Evolutionary conservation across 352 stramenopile species (phyloP).

Genomic region (Phytophthora pini): DNA sequence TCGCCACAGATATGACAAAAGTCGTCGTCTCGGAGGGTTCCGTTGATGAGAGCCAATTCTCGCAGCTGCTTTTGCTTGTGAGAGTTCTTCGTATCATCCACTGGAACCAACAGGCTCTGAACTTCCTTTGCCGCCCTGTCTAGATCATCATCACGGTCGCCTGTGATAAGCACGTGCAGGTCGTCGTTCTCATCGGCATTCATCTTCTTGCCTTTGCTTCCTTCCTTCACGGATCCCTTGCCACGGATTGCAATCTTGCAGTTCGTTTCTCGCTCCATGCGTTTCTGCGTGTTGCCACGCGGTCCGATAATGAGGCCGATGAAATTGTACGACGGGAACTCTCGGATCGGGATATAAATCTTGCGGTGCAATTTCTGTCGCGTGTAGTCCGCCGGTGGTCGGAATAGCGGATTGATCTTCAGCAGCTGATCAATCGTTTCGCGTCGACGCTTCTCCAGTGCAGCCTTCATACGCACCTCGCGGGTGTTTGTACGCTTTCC

Average conservation of each 20-base stretch:
- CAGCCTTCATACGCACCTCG: conserved; percentile 94
- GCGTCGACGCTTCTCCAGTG: conserved; percentile 90
- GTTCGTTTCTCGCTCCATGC: conserved; percentile 98
- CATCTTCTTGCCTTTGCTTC: conserved; percentile 93
- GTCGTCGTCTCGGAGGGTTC: conserved; percentile 97
- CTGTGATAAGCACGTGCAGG: conserved; percentile 95
- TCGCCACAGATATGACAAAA: conserved; percentile 98
- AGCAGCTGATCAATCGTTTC: conserved; percentile 96
- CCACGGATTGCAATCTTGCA: conserved; percentile 99
- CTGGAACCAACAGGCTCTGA: conserved; percentile 89
- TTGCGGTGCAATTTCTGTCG: conserved; percentile 95
- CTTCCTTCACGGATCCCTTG: conserved; percentile 97
- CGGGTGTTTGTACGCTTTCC: conserved; percentile 97
- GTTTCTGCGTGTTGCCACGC: conserved; percentile 98
- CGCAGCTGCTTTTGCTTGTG: conserved; percentile 99
- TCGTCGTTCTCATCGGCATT: conserved; percentile 97
- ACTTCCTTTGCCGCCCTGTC: conserved; percentile 90
- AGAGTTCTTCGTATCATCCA: conserved; percentile 93
- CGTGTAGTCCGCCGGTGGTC: conserved; percentile 87
- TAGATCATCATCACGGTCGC: conserved; percentile 89
- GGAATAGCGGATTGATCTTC: conserved; percentile 94
- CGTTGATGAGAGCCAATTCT: conserved; percentile 99
- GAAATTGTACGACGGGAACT: conserved; percentile 99
- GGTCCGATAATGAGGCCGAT: conserved; percentile 99
- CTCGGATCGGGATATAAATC: conserved; percentile 97